Evolutionary conservation across 108 stramenopile species (phyloP).

Genomic region (Cafeteria roenbergensis): DNA sequence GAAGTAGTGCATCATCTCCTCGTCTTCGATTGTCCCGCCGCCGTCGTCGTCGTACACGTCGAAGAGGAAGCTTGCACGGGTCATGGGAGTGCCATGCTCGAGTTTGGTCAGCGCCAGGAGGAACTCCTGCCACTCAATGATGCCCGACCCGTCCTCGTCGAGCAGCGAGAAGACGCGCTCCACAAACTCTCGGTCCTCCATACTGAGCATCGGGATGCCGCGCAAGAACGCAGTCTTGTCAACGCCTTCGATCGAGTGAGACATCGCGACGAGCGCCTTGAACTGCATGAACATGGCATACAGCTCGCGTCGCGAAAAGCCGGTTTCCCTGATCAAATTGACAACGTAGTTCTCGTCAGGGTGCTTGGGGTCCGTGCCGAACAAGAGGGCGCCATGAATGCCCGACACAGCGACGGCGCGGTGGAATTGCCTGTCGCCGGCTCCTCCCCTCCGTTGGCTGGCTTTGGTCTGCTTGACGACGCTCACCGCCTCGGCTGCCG

Average conservation of each 20-base stretch:
- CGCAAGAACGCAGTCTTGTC: conserved; percentile 17
- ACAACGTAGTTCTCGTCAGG: background rate
- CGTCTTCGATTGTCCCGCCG: conserved; percentile 1
- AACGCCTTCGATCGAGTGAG: background rate
- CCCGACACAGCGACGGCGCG: too few relatives aligned
- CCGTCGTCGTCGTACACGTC: conserved; percentile 17
- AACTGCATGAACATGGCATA: conserved; percentile 15
- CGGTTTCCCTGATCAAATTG: conserved; percentile 4
- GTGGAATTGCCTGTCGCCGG: too few relatives aligned
- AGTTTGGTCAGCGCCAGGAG: conserved; percentile 14
- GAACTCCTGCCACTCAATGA: conserved; percentile 24
- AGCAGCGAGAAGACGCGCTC: conserved; percentile 19
- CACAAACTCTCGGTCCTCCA: conserved; percentile 17
- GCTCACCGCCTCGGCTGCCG: too few relatives aligned
- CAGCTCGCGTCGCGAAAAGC: conserved; percentile 12
- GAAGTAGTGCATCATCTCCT: conserved; percentile 1
- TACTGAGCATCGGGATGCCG: conserved; percentile 17
- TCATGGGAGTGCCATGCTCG: conserved; percentile 12
- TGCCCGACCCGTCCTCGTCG: conserved; percentile 18
- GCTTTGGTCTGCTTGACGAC: too few relatives aligned
- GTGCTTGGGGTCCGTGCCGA: too few relatives aligned
- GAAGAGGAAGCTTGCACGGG: conserved; percentile 15
- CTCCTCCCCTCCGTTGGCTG: too few relatives aligned
- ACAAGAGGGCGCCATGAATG: too few relatives aligned
- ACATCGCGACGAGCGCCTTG: conserved; percentile 15